Evolutionary conservation across 2,329 filamentous ascomycete genomes (phyloP), one percentile per base, ranked within the genome.

Genomic region (Microcyclosporella mali): DNA sequence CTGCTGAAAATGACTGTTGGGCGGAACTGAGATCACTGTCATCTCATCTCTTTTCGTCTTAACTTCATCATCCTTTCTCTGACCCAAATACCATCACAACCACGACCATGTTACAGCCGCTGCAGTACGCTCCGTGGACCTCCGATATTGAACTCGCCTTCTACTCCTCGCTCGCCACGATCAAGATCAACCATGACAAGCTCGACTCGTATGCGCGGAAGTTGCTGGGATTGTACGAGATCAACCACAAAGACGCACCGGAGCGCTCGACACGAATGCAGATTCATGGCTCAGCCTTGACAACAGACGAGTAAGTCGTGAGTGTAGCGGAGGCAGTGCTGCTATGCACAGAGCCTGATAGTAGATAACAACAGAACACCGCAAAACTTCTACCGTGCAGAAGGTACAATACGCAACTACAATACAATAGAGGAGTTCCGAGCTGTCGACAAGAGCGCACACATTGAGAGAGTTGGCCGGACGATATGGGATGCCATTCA

Each of bases 401-500:
- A 97, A 65, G 92, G 92, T 47, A 87, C 86, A 61, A 94, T 98
- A 58, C 89, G 85, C 64, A 98, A 98, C 68, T 84, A 90, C 60
- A 98, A 98, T 63, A 97, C 92, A 1, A 78, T 95, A 55, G 90
- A 97, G 56, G 88, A 92, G 59, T 97, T 95, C 66, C 86, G 82
- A 61, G 85, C 83, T 52, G 77, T 82, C 50, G 87, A 97, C 65
- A 92, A 90, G 64, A 64, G 74, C 9, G 80, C 81, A 27, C 81
- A 94, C 65, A 74, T 97, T 36, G 79, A 86, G 49, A 82, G 82
- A 49, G 82, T 87, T 29, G 90, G 84, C 9, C 79, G 80, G 60
- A 90, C 85, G 84, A 88, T 98, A 49, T 97, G 90, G 90, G 88
- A 97, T 65, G 90, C 92, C 18, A 95, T 98, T 60, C 84, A 88